Evolutionary conservation across 2,329 filamentous ascomycete species (phyloP), one percentile per base, ranked within the genome.

Genomic region (Aquanectria penicillioides): DNA sequence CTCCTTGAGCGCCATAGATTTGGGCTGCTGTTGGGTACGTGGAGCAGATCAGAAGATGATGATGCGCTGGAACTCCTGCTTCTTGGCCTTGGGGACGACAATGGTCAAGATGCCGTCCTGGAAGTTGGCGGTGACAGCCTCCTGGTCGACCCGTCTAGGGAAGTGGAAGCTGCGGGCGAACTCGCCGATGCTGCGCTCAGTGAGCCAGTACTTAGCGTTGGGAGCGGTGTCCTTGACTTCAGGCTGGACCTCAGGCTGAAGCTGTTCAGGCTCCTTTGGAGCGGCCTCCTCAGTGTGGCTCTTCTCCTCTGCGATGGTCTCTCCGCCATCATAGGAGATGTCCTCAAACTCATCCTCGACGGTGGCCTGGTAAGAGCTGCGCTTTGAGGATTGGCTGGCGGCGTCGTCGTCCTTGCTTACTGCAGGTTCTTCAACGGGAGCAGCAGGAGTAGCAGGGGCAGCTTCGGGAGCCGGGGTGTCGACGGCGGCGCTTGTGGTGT

Each of bases 81-180:
- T 86, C 77, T 83, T 84, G 22, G 84, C 83, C 81, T 90, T 92
- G 46, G 89, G 89, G 18, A 92, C 83, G 22, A 79, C 69, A 57
- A 92, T 81, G 64, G 74, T 84, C 63, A 92, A 79, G 62, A 91
- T 80, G 23, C 89, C 89, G 61, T 91, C 84, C 75, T 86, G 83
- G 67, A 92, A 83, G 51, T 73, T 81, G 41, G 89, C 89, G 37
- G 75, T 79, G 52, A 92, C 89, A 3, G 70, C 76, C 13, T 87
- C 85, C 67, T 86, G 83, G 69, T 90, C 86, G 60, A 92, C 82
- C 22, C 83, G 83, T 51, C 76, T 76, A 1, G 88, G 87, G 79
- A 92, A 92, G 73, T 79, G 84, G 78, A 92, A 92, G 57, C 81
- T 85, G 62, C 89, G 85, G 48, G 84, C 81, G 77, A 92, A 92